These are phyloP conservation scores for Globisporangium canariense DNA, from an alignment of 352 stramenopile species.

Conservation along the genomic window DNA sequence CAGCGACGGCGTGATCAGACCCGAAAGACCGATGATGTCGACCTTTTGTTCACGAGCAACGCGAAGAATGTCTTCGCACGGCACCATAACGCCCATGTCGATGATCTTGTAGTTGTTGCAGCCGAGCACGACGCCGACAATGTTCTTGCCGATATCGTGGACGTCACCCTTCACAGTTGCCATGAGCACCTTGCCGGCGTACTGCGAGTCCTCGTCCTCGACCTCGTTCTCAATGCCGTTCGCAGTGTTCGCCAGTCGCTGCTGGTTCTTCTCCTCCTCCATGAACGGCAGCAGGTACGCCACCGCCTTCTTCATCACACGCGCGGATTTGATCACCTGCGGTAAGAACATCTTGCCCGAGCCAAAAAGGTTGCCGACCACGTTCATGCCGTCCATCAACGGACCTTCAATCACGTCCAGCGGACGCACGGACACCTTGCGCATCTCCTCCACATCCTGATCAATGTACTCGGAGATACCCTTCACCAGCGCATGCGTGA, in stretches of 20 bases:
- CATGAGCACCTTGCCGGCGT: conserved; percentile 93
- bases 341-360: conserved; percentile 98
- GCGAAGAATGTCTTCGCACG: conserved; percentile 83
- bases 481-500: conserved; percentile 97
- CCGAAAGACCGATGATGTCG: conserved; percentile 96
- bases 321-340: conserved; percentile 98
- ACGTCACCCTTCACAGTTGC: conserved; percentile 99
- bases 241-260: conserved; percentile 61
- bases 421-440: conserved; percentile 59
- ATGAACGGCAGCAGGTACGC: conserved; percentile 97
- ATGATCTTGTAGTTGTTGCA: conserved; percentile 99
- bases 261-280: conserved; percentile 94
- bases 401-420: conserved; percentile 98
- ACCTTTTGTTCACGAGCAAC: conserved; percentile 82
- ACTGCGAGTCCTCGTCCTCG: conserved; percentile 79
- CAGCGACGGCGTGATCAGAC: conserved; percentile 96
- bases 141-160: conserved; percentile 99
- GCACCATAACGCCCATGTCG: conserved; percentile 97
- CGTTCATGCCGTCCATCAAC: conserved; percentile 98
- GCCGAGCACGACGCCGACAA: conserved; percentile 96
- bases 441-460: conserved; percentile 94
- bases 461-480: conserved; percentile 97
- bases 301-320: conserved; percentile 99
- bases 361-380: conserved; percentile 96
- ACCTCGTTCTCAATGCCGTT: conserved; percentile 85